phyloP scores from a whole-genome alignment of 2,329 filamentous ascomycete species.

The Cladophialophora chaetospira region DNA sequence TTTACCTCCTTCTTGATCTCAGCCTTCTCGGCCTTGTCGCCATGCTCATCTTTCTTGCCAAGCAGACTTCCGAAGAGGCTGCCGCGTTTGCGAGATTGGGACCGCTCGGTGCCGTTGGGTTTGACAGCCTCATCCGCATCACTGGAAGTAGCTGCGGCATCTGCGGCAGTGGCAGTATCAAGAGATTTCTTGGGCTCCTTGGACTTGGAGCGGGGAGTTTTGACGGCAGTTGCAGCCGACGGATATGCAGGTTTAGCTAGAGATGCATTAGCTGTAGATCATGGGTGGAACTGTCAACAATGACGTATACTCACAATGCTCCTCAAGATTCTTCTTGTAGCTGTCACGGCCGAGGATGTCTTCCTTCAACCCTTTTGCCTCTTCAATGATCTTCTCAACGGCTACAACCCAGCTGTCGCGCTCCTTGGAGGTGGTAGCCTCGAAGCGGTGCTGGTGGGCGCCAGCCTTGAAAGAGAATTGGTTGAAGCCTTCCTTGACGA shows the following conservation, averaged over 20 bases:
- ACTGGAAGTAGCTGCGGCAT: constrained; percentile 24
- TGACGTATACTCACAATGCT: constrained; percentile 56
- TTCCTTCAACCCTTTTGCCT: constrained; percentile 79
- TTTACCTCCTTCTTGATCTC: constrained; percentile 44
- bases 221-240: constrained; percentile 37
- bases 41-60: constrained; percentile 60
- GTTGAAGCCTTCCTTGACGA: constrained; percentile 71
- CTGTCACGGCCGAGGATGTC: constrained; percentile 74
- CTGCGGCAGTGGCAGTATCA: constrained; percentile 25
- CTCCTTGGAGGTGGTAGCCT: constrained; percentile 72
- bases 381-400: constrained; percentile 76
- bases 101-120: constrained; percentile 59
- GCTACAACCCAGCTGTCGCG: constrained; percentile 91
- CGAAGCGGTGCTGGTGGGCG: constrained; percentile 92
- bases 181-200: constrained; percentile 39
- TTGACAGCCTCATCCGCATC: constrained; percentile 42
- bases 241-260: constrained; percentile 48
- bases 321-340: constrained; percentile 85
- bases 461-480: constrained; percentile 86
- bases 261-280: constrained; percentile 34
- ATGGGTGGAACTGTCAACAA: constrained; percentile 13
- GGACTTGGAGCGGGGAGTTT: constrained; percentile 38
- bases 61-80: constrained; percentile 62
- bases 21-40: constrained; percentile 45
- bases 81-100: constrained; percentile 59